Conservation (phyloP, 2,329 filamentous ascomycete species). For the Calonectria pseudoreteaudii region DNA sequence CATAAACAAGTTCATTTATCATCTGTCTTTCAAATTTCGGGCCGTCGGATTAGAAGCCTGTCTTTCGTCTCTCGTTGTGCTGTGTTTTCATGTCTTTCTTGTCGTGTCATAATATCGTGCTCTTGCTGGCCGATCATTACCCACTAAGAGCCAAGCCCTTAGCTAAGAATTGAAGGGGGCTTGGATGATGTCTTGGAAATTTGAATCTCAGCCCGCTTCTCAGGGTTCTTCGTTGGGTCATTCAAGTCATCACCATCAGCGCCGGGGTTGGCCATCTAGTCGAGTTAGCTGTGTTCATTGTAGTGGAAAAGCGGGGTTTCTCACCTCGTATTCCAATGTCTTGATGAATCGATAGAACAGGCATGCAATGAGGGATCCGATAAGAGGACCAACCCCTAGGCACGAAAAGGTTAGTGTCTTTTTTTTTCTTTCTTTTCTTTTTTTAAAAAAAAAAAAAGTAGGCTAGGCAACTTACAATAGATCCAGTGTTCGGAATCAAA, state of each 20-base stretch:
- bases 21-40: background rate
- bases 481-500: slow-evolving; percentile 62
- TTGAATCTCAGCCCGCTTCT: slow-evolving; percentile 50
- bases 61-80: background rate
- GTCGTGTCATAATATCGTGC: background rate
- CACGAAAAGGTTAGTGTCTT: slow-evolving; percentile 5
- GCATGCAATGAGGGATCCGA: slow-evolving; percentile 50
- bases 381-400: slow-evolving; percentile 48
- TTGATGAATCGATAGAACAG: slow-evolving; percentile 55
- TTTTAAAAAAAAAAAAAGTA: background rate
- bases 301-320: background rate
- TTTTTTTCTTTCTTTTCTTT: background rate
- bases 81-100: background rate
- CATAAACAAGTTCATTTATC: background rate
- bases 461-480: slow-evolving; percentile 48
- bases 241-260: slow-evolving; percentile 58
- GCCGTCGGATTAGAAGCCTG: slow-evolving; percentile 12
- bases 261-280: slow-evolving; percentile 58
- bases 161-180: slow-evolving; percentile 39
- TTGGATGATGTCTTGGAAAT: slow-evolving; percentile 23
- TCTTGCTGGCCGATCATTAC: background rate
- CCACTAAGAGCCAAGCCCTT: background rate
- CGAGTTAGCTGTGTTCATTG: background rate
- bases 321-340: slow-evolving; percentile 53
- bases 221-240: slow-evolving; percentile 57